Percentiles rank a stretch among this genome's conserved stretches.
Evolutionary conservation across 441 rosid genomes (phyloP).

Genomic region (Biscutella auriculata): DNA sequence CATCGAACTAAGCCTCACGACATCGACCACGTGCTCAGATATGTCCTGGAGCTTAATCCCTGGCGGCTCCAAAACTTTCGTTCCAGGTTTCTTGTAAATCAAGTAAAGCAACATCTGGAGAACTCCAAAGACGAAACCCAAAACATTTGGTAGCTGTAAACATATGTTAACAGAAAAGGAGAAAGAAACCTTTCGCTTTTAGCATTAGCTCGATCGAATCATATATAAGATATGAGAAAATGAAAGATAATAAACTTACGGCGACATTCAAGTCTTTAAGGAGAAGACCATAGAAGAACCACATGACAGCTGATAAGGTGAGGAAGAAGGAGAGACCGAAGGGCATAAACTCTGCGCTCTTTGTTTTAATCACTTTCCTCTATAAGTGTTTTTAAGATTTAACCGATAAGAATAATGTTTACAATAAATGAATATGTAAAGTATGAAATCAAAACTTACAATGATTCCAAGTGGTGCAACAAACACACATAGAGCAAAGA

Average conservation of each 20-base stretch:
- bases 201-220: neutral
- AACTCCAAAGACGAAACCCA: constrained; percentile 66
- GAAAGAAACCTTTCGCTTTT: neutral
- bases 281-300: constrained; percentile 72
- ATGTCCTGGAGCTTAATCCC: constrained; percentile 36
- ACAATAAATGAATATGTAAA: too few relatives aligned
- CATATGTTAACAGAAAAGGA: neutral
- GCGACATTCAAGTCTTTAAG: constrained; percentile 51
- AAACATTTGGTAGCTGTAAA: constrained; percentile 60
- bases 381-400: constrained; percentile 20
- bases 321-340: constrained; percentile 59
- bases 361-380: constrained; percentile 70
- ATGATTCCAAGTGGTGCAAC: constrained; percentile 64
- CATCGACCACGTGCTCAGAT: constrained; percentile 48
- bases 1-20: constrained; percentile 31
- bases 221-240: neutral
- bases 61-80: constrained; percentile 29
- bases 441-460: constrained; percentile 16
- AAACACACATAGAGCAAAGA: constrained; percentile 46
- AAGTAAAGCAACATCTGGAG: constrained; percentile 66
- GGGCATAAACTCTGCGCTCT: constrained; percentile 87
- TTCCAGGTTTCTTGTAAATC: constrained; percentile 40
- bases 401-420: neutral
- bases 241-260: constrained; percentile 27
- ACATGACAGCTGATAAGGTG: constrained; percentile 69